Conservation (phyloP, 768 basidiomycete species). For the Tremella mesenterica region DNA sequence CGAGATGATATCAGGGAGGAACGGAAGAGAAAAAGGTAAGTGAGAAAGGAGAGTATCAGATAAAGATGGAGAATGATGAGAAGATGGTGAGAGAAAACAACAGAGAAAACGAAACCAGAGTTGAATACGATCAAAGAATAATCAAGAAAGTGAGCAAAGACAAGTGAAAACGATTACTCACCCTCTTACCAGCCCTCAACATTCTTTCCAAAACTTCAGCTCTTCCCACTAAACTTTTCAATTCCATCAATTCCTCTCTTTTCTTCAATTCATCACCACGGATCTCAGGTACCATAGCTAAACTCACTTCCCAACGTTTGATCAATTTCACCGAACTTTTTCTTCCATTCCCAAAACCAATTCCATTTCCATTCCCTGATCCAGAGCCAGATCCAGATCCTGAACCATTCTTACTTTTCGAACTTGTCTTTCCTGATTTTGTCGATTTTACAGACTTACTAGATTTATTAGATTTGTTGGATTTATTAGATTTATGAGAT, state of each 20-base stretch:
- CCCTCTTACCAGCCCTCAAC: slow-evolving; percentile 25
- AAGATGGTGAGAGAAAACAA: too few species aligned
- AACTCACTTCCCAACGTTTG: neutral
- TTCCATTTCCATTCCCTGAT: too few species aligned
- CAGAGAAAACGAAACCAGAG: too few species aligned
- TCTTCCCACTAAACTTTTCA: slow-evolving; percentile 24
- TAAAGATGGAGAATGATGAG: neutral
- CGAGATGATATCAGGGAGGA: too few species aligned
- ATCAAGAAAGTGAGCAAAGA: too few species aligned
- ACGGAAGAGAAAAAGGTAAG: too few species aligned
- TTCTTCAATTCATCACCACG: slow-evolving; percentile 2
- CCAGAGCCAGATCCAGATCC: too few species aligned
- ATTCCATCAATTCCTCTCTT: slow-evolving; percentile 26
- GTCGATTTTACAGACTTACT: neutral
- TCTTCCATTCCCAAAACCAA: too few species aligned
- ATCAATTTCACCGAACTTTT: neutral
- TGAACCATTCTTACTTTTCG: too few species aligned
- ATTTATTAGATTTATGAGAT: neutral
- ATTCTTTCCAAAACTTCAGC: slow-evolving; percentile 31
- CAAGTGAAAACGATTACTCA: slow-evolving; percentile 12
- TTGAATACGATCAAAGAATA: too few species aligned
- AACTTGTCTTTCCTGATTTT: too few species aligned
- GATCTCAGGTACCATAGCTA: neutral
- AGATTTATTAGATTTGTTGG: neutral
- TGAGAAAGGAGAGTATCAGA: neutral